Evolutionary conservation across 1,284 basidiomycete species (phyloP).

Genomic region (Fomitopsis betulina): DNA sequence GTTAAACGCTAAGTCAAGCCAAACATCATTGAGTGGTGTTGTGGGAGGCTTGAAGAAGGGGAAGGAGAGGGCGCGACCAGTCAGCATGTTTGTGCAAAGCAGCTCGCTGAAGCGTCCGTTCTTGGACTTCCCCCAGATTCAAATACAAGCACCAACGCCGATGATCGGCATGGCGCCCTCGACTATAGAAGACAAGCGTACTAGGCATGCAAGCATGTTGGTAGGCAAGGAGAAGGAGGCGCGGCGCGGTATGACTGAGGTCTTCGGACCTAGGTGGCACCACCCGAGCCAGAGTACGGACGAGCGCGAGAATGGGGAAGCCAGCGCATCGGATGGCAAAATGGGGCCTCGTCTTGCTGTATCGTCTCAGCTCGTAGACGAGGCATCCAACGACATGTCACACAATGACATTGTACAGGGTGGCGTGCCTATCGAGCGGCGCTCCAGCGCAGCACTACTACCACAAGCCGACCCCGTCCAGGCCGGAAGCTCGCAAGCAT

Average conservation of each 20-base stretch:
- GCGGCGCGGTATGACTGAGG: not conserved
- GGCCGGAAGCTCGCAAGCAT: not conserved
- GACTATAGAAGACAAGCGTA: not conserved
- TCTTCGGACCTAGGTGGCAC: not conserved
- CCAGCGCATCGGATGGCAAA: not conserved
- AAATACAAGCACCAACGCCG: not conserved
- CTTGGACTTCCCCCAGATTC: not conserved
- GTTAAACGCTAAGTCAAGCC: not conserved
- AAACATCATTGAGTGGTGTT: not conserved
- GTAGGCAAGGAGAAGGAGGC: not conserved
- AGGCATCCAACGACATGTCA: not conserved
- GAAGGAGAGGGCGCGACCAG: not conserved
- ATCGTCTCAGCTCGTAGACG: not conserved
- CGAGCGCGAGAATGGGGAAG: not conserved
- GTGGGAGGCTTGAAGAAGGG: not conserved
- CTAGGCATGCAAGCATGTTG: conserved; percentile 1
- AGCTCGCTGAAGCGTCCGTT: not conserved
- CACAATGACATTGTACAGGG: not conserved
- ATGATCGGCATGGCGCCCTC: not conserved
- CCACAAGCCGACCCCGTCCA: not conserved
- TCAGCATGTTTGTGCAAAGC: not conserved
- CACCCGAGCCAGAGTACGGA: not conserved
- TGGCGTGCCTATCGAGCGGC: not conserved
- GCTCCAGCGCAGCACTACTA: not conserved
- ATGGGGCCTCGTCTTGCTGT: not conserved